Conservation (phyloP, 2,329 filamentous ascomycete genomes). For the Xylariomycetidae sp. region DNA sequence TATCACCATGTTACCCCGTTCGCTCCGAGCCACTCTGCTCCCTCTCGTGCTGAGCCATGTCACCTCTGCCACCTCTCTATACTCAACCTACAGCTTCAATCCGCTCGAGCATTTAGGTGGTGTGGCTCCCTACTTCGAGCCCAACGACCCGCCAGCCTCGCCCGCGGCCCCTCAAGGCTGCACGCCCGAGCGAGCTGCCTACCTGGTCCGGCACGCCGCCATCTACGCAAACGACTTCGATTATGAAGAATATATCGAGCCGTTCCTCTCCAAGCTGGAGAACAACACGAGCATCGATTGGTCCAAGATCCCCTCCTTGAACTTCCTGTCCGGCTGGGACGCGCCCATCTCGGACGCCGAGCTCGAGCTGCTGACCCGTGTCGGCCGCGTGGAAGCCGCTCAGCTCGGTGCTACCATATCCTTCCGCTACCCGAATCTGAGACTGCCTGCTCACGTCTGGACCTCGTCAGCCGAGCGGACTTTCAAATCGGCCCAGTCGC, state of each 20-base stretch:
- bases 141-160: conserved; percentile 41
- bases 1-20: too few relatives aligned
- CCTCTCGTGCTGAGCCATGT: too few relatives aligned
- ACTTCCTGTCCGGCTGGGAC: conserved; percentile 53
- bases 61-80: conserved; percentile 24
- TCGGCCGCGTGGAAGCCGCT: conserved; percentile 56
- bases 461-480: conserved; percentile 60
- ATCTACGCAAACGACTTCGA: conserved; percentile 59
- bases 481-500: conserved; percentile 50
- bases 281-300: conserved; percentile 54
- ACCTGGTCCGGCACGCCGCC: conserved; percentile 54
- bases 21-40: too few relatives aligned
- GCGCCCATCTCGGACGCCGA: conserved; percentile 54
- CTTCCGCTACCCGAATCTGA: conserved; percentile 53
- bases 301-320: conserved; percentile 48
- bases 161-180: conserved; percentile 45
- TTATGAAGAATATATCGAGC: conserved; percentile 52
- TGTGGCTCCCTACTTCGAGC: conserved; percentile 55
- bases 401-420: conserved; percentile 54
- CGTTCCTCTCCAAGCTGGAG: conserved; percentile 52
- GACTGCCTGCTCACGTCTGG: conserved; percentile 52
- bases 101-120: conserved; percentile 50
- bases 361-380: conserved; percentile 54
- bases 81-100: conserved; percentile 46
- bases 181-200: conserved; percentile 45